Evolutionary conservation across 352 stramenopile genomes (phyloP).

Genomic region (Pythium utonaiense): DNA sequence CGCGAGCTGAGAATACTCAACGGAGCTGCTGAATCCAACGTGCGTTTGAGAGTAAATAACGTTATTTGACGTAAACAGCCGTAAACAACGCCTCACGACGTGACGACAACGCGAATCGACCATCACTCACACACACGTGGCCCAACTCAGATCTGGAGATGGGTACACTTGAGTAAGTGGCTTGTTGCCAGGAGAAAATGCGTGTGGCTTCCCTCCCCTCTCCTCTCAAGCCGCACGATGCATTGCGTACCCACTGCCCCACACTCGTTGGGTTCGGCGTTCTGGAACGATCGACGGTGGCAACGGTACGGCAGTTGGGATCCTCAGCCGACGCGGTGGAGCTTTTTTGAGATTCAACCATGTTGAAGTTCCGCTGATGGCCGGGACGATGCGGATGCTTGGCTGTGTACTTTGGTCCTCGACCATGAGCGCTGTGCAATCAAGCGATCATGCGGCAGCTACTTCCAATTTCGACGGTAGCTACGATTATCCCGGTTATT

Average conservation of each 20-base stretch:
- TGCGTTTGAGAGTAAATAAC: background rate
- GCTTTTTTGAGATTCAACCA: background rate
- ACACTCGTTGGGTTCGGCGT: background rate
- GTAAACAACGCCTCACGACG: conserved; percentile 11
- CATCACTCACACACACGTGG: conserved; percentile 14
- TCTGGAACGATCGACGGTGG: background rate
- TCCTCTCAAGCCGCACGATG: no score
- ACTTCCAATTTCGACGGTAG: no score
- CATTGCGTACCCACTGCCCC: background rate
- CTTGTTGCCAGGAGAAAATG: background rate
- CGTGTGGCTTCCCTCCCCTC: no score
- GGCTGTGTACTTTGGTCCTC: no score
- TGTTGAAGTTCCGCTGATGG: background rate
- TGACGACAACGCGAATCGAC: background rate
- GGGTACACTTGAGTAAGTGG: background rate
- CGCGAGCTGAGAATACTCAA: conserved; percentile 1
- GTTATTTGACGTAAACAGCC: conserved; percentile 3
- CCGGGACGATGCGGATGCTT: no score
- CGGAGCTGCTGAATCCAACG: conserved; percentile 1
- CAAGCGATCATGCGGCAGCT: no score
- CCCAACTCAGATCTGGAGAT: conserved; percentile 11
- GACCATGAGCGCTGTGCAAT: no score
- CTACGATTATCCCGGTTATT: no score
- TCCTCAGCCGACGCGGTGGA: background rate
- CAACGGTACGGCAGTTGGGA: background rate